These are phyloP conservation scores for Rhinocladiella similis DNA, from an alignment of 2,329 filamentous ascomycete genomes.

Conservation along the genomic window DNA sequence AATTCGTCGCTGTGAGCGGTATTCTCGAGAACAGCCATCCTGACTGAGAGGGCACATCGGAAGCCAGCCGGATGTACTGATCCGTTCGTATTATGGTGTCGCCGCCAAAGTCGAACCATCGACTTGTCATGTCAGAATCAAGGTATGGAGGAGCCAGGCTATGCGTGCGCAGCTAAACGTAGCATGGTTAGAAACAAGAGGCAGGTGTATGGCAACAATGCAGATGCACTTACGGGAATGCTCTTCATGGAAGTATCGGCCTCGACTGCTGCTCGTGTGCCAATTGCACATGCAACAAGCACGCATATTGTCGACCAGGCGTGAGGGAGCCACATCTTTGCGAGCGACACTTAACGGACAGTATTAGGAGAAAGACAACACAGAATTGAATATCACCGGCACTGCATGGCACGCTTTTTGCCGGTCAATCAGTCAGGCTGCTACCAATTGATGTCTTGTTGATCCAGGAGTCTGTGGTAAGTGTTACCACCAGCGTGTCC, in stretches of 20 bases:
- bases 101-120: conserved; percentile 99
- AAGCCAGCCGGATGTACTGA: conserved; percentile 86
- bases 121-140: conserved; percentile 95
- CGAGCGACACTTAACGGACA: neutral
- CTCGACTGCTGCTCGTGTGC: conserved; percentile 45
- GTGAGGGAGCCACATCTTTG: conserved; percentile 21
- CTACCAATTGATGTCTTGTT: neutral
- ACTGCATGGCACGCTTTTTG: conserved; percentile 12
- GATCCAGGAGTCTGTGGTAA: neutral
- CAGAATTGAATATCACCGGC: conserved; percentile 2
- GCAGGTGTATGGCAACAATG: neutral
- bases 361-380: neutral
- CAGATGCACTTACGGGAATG: conserved; percentile 59
- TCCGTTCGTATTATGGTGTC: conserved; percentile 80
- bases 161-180: conserved; percentile 75
- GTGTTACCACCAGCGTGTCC: conserved; percentile 7
- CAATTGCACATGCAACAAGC: conserved; percentile 37
- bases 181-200: conserved; percentile 15
- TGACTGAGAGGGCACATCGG: conserved; percentile 83
- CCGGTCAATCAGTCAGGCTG: neutral
- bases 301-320: conserved; percentile 27
- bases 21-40: conserved; percentile 95
- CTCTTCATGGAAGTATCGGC: conserved; percentile 60
- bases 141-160: conserved; percentile 85
- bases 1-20: conserved; percentile 94